Evolutionary conservation across 2,329 filamentous ascomycete species (phyloP), one percentile per base, ranked within the genome.

Genomic region (Xenosphaeropsis pyriputrescens): DNA sequence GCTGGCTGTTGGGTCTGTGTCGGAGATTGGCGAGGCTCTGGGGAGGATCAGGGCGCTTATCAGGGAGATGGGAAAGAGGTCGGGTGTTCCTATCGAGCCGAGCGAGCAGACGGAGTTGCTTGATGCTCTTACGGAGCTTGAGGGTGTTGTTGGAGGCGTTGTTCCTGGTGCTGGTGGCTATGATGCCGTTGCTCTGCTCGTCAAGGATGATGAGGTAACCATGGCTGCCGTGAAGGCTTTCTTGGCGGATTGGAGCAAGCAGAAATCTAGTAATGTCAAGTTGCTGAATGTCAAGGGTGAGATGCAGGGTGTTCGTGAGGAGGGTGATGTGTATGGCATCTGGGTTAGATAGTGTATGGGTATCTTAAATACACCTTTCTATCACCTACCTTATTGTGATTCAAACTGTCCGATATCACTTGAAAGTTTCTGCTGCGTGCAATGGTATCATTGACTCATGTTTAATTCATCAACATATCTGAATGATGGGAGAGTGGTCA

Each of bases 141-240:
- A 80, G 0, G 91, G 89, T 5, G 86, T 96, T 3, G 73, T 88
- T 45, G 88, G 86, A 1, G 91, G 88, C 0, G 85, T 96, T 0
- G 91, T 95, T 0, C 91, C 91, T 0, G 91, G 91, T 0, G 91
- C 91, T 0, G 91, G 91, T 8, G 91, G 91, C 0, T 95, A 83
- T 52, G 91, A 98, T 63, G 91, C 91, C 1, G 69, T 94, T 39
- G 82, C 80, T 1, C 57, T 98, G 42, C 58, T 98, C 41, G 73
- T 94, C 45, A 69, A 71, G 50, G 84, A 95, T 49, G 75, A 82
- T 38, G 67, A 65, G 29, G 69, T 68, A 35, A 83, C 84, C 2
- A 61, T 79, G 39, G 53, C 54, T 16, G 61, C 64, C 11, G 58
- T 96, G 16, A 66, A 70, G 44, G 58, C 61, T 32, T 76, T 85